These are phyloP conservation scores for Penicillium bovifimosum DNA, from an alignment of 495 filamentous ascomycete species.

Conservation along the genomic window DNA sequence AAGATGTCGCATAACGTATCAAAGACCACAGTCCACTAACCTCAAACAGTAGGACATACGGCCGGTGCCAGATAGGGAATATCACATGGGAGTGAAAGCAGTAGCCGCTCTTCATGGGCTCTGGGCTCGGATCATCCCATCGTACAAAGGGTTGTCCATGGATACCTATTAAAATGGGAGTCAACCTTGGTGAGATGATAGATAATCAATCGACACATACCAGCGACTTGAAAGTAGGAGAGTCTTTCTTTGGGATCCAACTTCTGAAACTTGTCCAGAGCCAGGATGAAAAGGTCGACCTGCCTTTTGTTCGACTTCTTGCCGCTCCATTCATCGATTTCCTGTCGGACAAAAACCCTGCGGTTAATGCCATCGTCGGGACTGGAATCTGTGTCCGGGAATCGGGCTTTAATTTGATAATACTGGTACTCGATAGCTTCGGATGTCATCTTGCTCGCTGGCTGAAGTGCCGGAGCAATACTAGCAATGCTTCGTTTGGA, in stretches of 20 bases:
- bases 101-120: conserved; percentile 24
- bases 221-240: conserved; percentile 30
- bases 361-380: conserved; percentile 1
- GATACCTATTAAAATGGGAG: conserved; percentile 14
- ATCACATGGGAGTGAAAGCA: conserved; percentile 29
- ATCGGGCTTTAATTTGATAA: conserved; percentile 2
- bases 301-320: conserved; percentile 8
- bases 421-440: not conserved
- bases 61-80: conserved; percentile 46
- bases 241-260: conserved; percentile 12
- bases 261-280: conserved; percentile 21
- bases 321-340: conserved; percentile 8
- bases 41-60: conserved; percentile 43
- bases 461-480: not conserved
- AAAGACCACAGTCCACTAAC: conserved; percentile 9
- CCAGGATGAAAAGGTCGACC: conserved; percentile 33
- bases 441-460: not conserved
- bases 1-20: not conserved
- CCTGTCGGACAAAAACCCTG: conserved; percentile 6
- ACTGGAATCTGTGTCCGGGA: not conserved
- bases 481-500: not conserved
- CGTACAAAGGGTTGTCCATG: conserved; percentile 39
- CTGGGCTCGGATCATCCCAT: conserved; percentile 29
- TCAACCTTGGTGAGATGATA: not conserved
- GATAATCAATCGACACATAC: not conserved